Base-by-base conservation (phyloP, 352 stramenopile species). In the Phytophthora fragariae region DNA sequence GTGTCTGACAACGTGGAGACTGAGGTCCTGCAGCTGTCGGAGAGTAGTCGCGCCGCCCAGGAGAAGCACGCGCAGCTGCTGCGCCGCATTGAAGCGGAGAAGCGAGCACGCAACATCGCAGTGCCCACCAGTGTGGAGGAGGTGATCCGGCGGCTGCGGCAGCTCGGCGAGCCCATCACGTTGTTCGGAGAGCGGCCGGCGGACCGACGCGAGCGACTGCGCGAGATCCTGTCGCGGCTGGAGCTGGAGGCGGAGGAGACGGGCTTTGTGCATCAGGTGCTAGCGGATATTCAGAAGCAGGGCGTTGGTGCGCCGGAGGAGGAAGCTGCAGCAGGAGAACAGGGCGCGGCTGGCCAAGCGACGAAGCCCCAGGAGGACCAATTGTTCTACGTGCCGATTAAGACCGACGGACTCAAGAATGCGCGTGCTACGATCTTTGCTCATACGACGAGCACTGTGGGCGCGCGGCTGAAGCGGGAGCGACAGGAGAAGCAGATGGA, bases 181-280 rank as follows among this genome's bases (percentile, higher is more conserved):
- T 83, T 99, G 12, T 99, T 99, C 79, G 97, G 97, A 27, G 98
- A 99, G 75, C 91, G 97, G 41, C 88, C 94, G 10, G 97, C 95
- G 2, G 97, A 99, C 77, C 92, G 98, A 21, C 92, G 97, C 33
- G 92, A 98, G 74, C 93, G 97, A 37, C 78, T 99, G 65, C 90
- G 95, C 12, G 85, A 97, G 68, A 83, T 97, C 59, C 76, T 99
- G 49, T 96, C 93, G 17, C 77, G 85, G 12, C 80, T 94, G 12
- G 83, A 95, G 56, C 72, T 95, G 4, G 86, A 93, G 24, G 86
- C 80, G 0, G 89, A 94, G 63, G 89, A 92, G 62, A 90, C 78
- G 0, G 82, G 82, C 0, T 80, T 89, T 9, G 84, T 89, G 61
- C 77, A 91, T 55, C 74, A 92, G 14, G 79, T 95, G 19, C 72